Evolutionary conservation across 169 alveolate species (phyloP).

Genomic region (Toxoplasma gondii): DNA sequence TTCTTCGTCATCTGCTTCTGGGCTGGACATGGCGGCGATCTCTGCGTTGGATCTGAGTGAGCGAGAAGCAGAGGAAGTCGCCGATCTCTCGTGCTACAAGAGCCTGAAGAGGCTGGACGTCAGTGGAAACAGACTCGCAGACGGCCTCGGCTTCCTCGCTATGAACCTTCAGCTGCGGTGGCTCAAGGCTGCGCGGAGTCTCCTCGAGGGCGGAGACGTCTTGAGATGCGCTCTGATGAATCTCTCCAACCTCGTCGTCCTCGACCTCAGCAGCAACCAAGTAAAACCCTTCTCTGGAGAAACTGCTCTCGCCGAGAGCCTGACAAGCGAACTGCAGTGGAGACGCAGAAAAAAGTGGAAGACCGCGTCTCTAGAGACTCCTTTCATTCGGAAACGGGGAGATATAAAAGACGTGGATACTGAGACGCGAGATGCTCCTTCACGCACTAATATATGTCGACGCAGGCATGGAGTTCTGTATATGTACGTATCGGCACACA

Average conservation of each 20-base stretch:
- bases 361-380: too few species aligned
- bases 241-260: slow-evolving; percentile 9
- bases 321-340: not conserved
- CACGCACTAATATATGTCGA: not conserved
- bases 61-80: not conserved
- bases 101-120: not conserved
- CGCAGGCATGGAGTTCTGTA: not conserved
- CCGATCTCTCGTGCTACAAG: not conserved
- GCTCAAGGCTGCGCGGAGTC: slow-evolving; percentile 8
- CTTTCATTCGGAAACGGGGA: too few species aligned
- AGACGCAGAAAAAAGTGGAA: not conserved
- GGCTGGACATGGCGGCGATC: not conserved
- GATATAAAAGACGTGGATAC: too few species aligned
- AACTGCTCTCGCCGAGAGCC: not conserved
- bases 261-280: not conserved
- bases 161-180: slow-evolving; percentile 1
- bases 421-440: too few species aligned
- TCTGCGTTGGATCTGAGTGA: not conserved
- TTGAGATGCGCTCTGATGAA: not conserved
- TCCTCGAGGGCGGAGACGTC: not conserved
- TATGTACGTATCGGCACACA: not conserved
- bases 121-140: not conserved
- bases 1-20: not conserved
- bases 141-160: not conserved
- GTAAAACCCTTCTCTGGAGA: not conserved